phyloP scores from a whole-genome alignment of 106 monocot genomes.

The Dendrobium chrysotoxum region DNA sequence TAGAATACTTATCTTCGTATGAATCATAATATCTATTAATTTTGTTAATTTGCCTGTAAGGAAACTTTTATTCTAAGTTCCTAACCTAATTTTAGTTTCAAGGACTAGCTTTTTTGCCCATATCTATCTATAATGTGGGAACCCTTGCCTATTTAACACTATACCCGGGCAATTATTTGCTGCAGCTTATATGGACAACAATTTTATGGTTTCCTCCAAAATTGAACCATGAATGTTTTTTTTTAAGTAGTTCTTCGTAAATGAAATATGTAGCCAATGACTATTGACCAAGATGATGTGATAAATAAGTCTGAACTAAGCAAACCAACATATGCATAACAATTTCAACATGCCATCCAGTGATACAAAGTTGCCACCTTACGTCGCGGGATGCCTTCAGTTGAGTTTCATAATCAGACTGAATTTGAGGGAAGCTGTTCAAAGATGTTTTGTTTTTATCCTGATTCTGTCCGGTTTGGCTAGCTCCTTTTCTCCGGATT shows the following conservation, averaged over 20 bases:
- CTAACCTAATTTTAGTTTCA: too few relatives aligned
- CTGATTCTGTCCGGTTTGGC: conserved; percentile 13
- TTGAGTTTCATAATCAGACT: conserved; percentile 51
- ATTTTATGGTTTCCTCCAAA: not conserved
- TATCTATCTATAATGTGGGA: too few relatives aligned
- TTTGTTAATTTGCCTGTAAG: too few relatives aligned
- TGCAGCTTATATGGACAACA: not conserved
- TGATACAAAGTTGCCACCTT: conserved; percentile 58
- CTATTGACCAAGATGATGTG: too few relatives aligned
- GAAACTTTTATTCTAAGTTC: too few relatives aligned
- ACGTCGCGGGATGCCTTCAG: conserved; percentile 87
- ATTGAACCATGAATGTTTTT: not conserved
- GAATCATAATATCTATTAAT: too few relatives aligned
- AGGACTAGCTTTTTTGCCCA: too few relatives aligned
- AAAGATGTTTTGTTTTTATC: conserved; percentile 25
- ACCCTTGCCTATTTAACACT: too few relatives aligned
- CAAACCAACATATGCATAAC: conserved; percentile 48
- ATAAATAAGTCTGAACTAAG: not conserved
- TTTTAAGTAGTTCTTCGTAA: not conserved
- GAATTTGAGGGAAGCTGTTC: conserved; percentile 14
- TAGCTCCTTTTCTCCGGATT: conserved; percentile 60
- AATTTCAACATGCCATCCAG: not conserved
- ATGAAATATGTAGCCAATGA: not conserved
- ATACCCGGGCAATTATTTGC: not conserved
- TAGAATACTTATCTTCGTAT: too few relatives aligned